Conservation (phyloP, 306 rosid genomes). For the Malus domestica region ASM211411v1 NC_041790.1:7843001-7843500, state of each 20-base stretch:
- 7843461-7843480: constrained; percentile 67
- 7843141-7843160: constrained; percentile 3
- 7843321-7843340: neutral
- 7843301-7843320: neutral
- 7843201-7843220: too few relatives aligned
- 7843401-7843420: constrained; percentile 62
- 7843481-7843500: constrained; percentile 1
- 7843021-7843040: constrained; percentile 32
- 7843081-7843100: constrained; percentile 52
- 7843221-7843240: too few relatives aligned
- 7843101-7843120: constrained; percentile 70
- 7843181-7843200: too few relatives aligned
- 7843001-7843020: constrained; percentile 49
- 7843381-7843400: constrained; percentile 50
- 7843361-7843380: neutral
- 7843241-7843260: neutral
- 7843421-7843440: constrained; percentile 68
- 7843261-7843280: neutral
- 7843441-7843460: constrained; percentile 53
- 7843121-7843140: constrained; percentile 83
- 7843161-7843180: neutral
- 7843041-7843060: constrained; percentile 32
- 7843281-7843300: neutral
- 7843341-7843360: neutral
- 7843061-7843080: constrained; percentile 40